Conservation (phyloP, 257 asterid genomes). For the Salvia splendens region DNA sequence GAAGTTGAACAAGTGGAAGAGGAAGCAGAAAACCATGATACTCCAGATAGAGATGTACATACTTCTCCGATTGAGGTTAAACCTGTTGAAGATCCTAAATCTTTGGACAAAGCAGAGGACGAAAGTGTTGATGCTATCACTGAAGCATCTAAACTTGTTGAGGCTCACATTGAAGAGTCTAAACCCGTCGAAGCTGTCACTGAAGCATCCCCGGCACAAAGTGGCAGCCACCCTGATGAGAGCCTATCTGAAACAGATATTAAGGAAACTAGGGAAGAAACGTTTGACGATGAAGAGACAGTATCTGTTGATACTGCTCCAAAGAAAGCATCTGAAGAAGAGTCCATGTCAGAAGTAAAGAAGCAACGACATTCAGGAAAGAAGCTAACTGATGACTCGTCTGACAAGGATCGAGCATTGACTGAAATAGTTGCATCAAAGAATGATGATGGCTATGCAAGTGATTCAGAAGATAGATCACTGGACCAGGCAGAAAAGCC, state of each 20-base stretch:
- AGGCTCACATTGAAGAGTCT: neutral
- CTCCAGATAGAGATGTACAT: constrained; percentile 38
- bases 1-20: constrained; percentile 46
- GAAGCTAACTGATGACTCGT: constrained; percentile 34
- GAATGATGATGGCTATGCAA: constrained; percentile 46
- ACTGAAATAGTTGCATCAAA: constrained; percentile 44
- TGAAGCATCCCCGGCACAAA: constrained; percentile 43
- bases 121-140: constrained; percentile 29
- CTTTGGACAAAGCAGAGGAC: constrained; percentile 46
- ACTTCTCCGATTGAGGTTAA: constrained; percentile 44
- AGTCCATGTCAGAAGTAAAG: constrained; percentile 46
- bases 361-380: constrained; percentile 29
- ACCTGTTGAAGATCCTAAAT: constrained; percentile 42
- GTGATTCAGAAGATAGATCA: constrained; percentile 52
- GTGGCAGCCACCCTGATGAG: constrained; percentile 52
- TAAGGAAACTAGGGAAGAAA: constrained; percentile 45
- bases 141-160: constrained; percentile 36
- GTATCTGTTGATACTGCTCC: constrained; percentile 29
- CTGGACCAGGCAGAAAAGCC: constrained; percentile 38
- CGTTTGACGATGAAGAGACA: constrained; percentile 39
- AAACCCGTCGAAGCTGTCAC: no score
- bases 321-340: constrained; percentile 53
- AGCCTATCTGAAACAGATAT: constrained; percentile 38
- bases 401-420: constrained; percentile 41
- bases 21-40: constrained; percentile 39